Evolutionary conservation across 1,284 basidiomycete species (phyloP), one percentile per base, ranked within the genome.

Genomic region (Cutaneotrichosporon sp.): DNA sequence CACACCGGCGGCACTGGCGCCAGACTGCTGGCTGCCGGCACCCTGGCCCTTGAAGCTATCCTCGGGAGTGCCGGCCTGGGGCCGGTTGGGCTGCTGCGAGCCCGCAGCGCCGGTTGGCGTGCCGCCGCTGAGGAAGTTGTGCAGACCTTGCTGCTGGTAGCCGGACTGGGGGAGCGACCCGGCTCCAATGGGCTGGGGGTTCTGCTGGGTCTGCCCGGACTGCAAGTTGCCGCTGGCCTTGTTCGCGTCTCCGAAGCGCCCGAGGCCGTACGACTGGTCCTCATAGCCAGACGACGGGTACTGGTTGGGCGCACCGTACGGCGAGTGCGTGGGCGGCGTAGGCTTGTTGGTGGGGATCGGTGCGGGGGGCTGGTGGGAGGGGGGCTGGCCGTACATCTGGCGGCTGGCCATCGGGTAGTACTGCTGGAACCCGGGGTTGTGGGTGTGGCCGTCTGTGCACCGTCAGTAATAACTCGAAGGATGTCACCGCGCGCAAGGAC

Each of bases 401-500:
- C 78, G 72, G 31, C 66, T 68, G 40, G 76, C 75, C 65, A 81
- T 72, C 22, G 79, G 79, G 73, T 79, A 80, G 69, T 79, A 81
- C 65, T 76, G 76, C 72, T 80, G 78, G 77, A 76, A 81, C 10
- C 75, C 75, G 42, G 75, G 76, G 56, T 73, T 71, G 56, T 77
- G 78, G 16, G 73, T 76, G 74, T 80, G 77, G 57, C 73, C 74
- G 68, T 81, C 78, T 80, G 63, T 11, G 46, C 36, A 22, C 47
- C 7, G 52, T 69, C 50, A 69, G 64, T 31, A 34, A 40, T 2
- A 36, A 36, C 34, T 36, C 34, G 9, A 8, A 30, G 40, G 11
- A 26, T 30, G 21, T 32, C 11, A 14, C 21, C 5, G 11, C 11
- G 36, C 1, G 18, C 34, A 21, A 40, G 13, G 14, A 75, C 79